These are phyloP conservation scores for Alternaria metachromatica DNA, from an alignment of 2,329 filamentous ascomycete genomes.

Conservation along the genomic window DNA sequence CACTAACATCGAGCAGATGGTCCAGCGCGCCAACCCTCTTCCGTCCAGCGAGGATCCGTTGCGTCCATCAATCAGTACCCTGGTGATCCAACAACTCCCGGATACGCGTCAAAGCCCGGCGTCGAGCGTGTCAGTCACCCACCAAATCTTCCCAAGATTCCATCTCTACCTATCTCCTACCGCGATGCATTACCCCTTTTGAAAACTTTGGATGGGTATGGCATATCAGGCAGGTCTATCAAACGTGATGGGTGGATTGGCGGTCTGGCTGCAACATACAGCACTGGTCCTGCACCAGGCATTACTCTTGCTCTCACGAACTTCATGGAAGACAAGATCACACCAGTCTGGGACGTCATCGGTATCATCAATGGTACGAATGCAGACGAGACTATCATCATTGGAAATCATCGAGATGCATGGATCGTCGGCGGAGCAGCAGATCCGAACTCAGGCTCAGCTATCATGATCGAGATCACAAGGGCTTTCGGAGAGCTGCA, in stretches of 20 bases:
- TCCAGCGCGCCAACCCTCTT: slow-evolving; percentile 54
- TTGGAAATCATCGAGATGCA: slow-evolving; percentile 62
- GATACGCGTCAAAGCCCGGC: slow-evolving; percentile 85
- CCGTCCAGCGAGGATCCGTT: slow-evolving; percentile 56
- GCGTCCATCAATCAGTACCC: slow-evolving; percentile 67
- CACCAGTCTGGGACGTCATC: slow-evolving; percentile 77
- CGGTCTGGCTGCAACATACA: slow-evolving; percentile 43
- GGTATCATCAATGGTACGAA: slow-evolving; percentile 72
- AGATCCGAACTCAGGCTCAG: slow-evolving; percentile 60
- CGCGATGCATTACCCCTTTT: slow-evolving; percentile 79
- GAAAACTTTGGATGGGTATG: slow-evolving; percentile 80
- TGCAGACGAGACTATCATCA: slow-evolving; percentile 59
- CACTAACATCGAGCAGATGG: slow-evolving; percentile 51
- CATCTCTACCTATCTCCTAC: slow-evolving; percentile 87
- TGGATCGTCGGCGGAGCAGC: slow-evolving; percentile 62
- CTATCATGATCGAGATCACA: slow-evolving; percentile 58
- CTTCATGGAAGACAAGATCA: slow-evolving; percentile 80
- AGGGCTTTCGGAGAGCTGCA: slow-evolving; percentile 58
- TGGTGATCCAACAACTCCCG: slow-evolving; percentile 49
- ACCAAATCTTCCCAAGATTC: slow-evolving; percentile 67
- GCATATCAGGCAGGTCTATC: slow-evolving; percentile 60
- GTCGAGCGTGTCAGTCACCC: slow-evolving; percentile 68
- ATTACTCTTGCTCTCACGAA: slow-evolving; percentile 57
- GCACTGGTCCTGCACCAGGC: slow-evolving; percentile 60
- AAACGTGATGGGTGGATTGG: slow-evolving; percentile 49